These are phyloP conservation scores for Pneumocystis wakefieldiae DNA, from an alignment of 1,139 yeast species.

Conservation along the genomic window DNA sequence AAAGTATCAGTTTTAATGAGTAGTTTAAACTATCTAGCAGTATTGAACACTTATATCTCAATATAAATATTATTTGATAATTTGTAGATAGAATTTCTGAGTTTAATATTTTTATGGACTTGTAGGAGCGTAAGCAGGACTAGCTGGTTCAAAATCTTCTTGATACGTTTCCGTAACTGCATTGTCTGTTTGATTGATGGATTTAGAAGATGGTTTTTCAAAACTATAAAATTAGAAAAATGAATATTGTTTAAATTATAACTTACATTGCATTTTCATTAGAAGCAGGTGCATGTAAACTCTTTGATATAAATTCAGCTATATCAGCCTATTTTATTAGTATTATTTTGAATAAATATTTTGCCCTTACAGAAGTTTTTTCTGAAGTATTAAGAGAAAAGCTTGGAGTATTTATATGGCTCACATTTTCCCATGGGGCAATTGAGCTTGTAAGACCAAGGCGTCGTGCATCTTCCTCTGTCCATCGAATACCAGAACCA, in stretches of 20 bases:
- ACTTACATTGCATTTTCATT: slow-evolving; percentile 6
- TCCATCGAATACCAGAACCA: slow-evolving; percentile 23
- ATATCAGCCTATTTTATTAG: slow-evolving; percentile 8
- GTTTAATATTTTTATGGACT: neutral
- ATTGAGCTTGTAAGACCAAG: slow-evolving; percentile 3
- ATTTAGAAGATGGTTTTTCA: slow-evolving; percentile 23
- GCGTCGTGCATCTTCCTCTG: neutral
- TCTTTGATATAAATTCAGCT: slow-evolving; percentile 10
- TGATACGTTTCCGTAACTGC: slow-evolving; percentile 7
- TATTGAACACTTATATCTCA: no score
- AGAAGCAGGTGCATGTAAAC: slow-evolving; percentile 16
- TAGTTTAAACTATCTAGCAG: no score
- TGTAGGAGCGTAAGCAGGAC: slow-evolving; percentile 23
- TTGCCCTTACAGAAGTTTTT: neutral
- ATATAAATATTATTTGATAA: neutral
- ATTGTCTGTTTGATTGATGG: neutral
- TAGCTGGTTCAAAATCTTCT: slow-evolving; percentile 25
- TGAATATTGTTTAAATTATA: slow-evolving; percentile 11
- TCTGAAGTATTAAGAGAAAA: neutral
- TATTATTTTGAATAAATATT: neutral
- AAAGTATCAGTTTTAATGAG: no score
- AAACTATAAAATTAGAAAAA: slow-evolving; percentile 30
- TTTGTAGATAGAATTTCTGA: neutral
- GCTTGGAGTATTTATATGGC: neutral
- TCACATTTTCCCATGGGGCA: slow-evolving; percentile 5